Base-by-base conservation (phyloP, 441 rosid genomes). In the Capsella rubella region DNA sequence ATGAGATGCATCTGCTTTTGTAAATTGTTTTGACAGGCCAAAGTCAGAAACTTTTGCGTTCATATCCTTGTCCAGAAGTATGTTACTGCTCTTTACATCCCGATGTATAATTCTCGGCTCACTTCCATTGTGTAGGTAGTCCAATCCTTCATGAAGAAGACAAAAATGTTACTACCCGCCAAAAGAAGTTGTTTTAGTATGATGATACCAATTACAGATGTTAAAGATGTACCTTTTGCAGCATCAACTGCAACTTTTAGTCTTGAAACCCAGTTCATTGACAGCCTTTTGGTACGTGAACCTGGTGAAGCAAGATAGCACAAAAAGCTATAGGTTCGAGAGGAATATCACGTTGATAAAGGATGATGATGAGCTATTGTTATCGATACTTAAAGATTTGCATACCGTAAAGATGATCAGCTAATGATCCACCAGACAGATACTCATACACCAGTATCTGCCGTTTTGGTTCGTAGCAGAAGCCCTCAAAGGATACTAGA, bases 401-500 rank as follows among this genome's bases (percentile, higher is more conserved):
- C 80, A 69, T 84, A 94, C 99, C 97, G 47, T 94, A 86, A 47
- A 94, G 84, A 77, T 90, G 91, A 75, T 92, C 92, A 53, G 92
- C 89, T 81, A 94, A 79, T 14, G 99, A 91, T 74, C 99, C 99
- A 29, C 95, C 86, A 2, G 92, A 88, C 37, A 92, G 83, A 74
- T 94, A 92, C 79, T 94, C 99, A 60, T 94, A 94, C 49, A 94
- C 92, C 25, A 94, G 88, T 61, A 92, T 90, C 71, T 94, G 97
- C 69, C 86, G 87, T 84, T 90, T 91, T 32, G 92, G 78, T 80
- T 94, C 97, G 4, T 80, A 67, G 74, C 97, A 92, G 76, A 91
- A 92, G 63, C 99, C 99, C 84, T 94, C 96, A 60, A 94, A 81
- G 45, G 86, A 78, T 14, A 94, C 97, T 40, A 92, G 94, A 82